Conservation (phyloP, 768 basidiomycete genomes). For the Trametes cinnabarina region DNA sequence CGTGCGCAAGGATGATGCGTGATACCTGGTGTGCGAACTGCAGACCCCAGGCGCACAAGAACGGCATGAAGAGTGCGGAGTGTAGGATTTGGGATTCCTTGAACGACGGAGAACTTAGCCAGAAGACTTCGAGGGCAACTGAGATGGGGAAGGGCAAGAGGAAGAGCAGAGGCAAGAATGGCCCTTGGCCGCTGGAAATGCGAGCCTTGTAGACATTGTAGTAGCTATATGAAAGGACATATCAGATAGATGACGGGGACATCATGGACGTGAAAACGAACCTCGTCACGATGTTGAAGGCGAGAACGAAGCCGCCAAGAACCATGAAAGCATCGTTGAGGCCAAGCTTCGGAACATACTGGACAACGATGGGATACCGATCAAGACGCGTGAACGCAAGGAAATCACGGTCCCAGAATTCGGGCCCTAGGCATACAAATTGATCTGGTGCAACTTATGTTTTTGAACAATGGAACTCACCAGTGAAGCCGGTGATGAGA, state of each 20-base stretch:
- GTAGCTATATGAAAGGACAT: too few relatives aligned
- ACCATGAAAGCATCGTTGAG: slow-evolving; percentile 89
- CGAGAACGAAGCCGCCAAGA: slow-evolving; percentile 65
- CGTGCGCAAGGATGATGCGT: slow-evolving; percentile 89
- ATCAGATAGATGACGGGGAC: background rate
- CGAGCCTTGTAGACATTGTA: slow-evolving; percentile 73
- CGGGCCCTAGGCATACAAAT: slow-evolving; percentile 48
- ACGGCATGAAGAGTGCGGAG: slow-evolving; percentile 79
- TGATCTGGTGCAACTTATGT: too few relatives aligned
- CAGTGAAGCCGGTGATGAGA: slow-evolving; percentile 72
- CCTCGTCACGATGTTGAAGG: slow-evolving; percentile 79
- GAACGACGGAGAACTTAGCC: slow-evolving; percentile 71
- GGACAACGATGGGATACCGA: slow-evolving; percentile 44
- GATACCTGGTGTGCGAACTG: slow-evolving; percentile 91
- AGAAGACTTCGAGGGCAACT: slow-evolving; percentile 68
- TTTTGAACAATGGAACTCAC: slow-evolving; percentile 38
- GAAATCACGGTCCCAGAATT: slow-evolving; percentile 76
- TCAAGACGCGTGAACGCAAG: slow-evolving; percentile 58
- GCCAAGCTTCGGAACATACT: slow-evolving; percentile 59
- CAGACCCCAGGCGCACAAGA: slow-evolving; percentile 90
- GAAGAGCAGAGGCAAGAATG: slow-evolving; percentile 58
- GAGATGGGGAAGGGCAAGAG: slow-evolving; percentile 80
- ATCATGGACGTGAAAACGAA: slow-evolving; percentile 22
- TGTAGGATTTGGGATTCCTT: slow-evolving; percentile 67
- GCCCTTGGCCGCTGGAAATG: slow-evolving; percentile 39